Conservation (phyloP, 169 alveolate genomes). For the Theileria sp. region DNA sequence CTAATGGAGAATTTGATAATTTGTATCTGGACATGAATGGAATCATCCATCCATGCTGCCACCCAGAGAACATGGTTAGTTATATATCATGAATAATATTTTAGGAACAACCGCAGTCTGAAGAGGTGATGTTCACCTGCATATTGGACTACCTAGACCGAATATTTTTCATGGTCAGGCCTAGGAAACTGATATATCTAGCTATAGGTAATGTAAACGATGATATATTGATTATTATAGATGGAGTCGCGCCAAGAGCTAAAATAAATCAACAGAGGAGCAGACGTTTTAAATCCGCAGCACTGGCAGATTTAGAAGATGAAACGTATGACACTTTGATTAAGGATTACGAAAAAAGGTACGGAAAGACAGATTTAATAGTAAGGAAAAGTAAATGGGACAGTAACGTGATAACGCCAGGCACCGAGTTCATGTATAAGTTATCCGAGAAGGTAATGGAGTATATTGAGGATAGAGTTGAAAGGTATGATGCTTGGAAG, state of each 20-base stretch:
- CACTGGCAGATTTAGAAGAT: conserved; percentile 71
- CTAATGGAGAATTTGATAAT: conserved; percentile 87
- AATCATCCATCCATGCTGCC: conserved; percentile 97
- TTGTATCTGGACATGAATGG: conserved; percentile 99
- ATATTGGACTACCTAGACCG: conserved; percentile 90
- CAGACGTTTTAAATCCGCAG: conserved; percentile 90
- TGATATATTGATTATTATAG: conserved; percentile 51
- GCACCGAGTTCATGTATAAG: conserved; percentile 97
- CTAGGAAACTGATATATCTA: conserved; percentile 89
- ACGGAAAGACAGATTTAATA: conserved; percentile 53
- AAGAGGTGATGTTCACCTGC: conserved; percentile 90
- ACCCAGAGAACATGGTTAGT: conserved; percentile 81
- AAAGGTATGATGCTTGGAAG: conserved; percentile 88
- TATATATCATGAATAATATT: background rate
- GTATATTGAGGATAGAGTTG: conserved; percentile 87
- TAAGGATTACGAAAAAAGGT: conserved; percentile 59
- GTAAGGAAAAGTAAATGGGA: conserved; percentile 85
- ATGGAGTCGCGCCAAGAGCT: conserved; percentile 99
- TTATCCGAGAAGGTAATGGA: conserved; percentile 77
- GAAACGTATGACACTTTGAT: conserved; percentile 72
- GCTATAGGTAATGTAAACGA: conserved; percentile 78
- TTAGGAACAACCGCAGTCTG: conserved; percentile 84
- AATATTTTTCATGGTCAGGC: conserved; percentile 90
- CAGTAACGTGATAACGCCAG: conserved; percentile 98
- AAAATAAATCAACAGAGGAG: conserved; percentile 98